Conservation (phyloP, 208 protist genomes). For the Novymonas esmeraldas region DNA sequence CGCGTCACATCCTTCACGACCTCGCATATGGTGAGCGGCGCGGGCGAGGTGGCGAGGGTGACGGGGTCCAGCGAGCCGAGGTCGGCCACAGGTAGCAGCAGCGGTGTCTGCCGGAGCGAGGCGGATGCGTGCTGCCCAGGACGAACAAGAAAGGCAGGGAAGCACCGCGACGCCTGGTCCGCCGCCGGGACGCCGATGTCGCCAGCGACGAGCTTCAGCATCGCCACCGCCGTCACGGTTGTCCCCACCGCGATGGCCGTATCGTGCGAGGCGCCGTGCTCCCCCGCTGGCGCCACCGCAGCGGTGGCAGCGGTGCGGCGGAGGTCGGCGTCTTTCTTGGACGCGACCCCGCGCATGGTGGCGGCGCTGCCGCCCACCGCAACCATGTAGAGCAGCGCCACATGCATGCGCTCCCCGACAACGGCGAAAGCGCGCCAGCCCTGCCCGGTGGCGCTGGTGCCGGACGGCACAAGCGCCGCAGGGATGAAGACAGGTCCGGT, state of each 20-base stretch:
- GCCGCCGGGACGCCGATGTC: slow-evolving; percentile 40
- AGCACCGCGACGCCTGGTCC: slow-evolving; percentile 9
- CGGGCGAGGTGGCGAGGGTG: slow-evolving; percentile 33
- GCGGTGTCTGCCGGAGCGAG: slow-evolving; percentile 23
- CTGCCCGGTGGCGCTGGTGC: slow-evolving; percentile 7
- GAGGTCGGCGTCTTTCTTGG: slow-evolving; percentile 69
- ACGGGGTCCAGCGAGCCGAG: slow-evolving; percentile 26
- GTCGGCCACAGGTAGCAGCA: slow-evolving; percentile 27
- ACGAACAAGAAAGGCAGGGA: slow-evolving; percentile 60
- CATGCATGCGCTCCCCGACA: slow-evolving; percentile 73
- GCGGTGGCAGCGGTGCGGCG: slow-evolving; percentile 35
- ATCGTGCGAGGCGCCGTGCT: slow-evolving; percentile 2
- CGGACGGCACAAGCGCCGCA: slow-evolving; percentile 52
- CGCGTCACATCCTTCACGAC: slow-evolving; percentile 40
- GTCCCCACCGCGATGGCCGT: slow-evolving; percentile 11
- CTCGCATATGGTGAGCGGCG: slow-evolving; percentile 54
- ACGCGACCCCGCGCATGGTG: slow-evolving; percentile 62
- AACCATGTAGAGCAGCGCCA: slow-evolving; percentile 67
- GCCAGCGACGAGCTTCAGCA: slow-evolving; percentile 40
- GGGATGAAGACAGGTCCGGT: slow-evolving; percentile 56
- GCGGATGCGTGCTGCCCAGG: slow-evolving; percentile 20
- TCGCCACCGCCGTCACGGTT: slow-evolving; percentile 29
- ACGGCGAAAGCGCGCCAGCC: slow-evolving; percentile 71
- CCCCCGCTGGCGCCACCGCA: background rate
- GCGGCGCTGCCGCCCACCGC: slow-evolving; percentile 69